Base-by-base conservation (phyloP, 148 eudicot genomes). In the Salicornia ramosissima region DNA sequence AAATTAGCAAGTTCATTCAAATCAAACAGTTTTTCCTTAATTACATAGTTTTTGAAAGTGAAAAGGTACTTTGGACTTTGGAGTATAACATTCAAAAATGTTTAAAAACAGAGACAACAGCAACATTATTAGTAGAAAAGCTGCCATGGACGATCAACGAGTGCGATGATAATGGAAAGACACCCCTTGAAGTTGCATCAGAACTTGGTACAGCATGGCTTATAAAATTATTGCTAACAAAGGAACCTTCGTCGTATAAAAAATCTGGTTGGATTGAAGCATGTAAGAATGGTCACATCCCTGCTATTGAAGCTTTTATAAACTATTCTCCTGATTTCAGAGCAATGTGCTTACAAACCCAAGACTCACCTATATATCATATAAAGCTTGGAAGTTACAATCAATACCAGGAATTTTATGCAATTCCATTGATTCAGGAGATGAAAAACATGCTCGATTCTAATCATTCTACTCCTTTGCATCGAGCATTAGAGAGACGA, bases 241-340 rank as follows among this genome's bases (percentile, higher is more conserved):
- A 43, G 14, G 65, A 70, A 9, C 73, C 65, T 43, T 57, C 52
- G 5, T 70, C 73, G 43, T 57, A 42, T 12, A 43, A 36, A 16
- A 45, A 19, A 18, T 25, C 73, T 70, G 40, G 65, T 18, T 70
- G 73, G 73, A 70, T 49, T 19, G 47, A 57, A 28, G 65, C 73
- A 24, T 70, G 73, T 28, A 30, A 57, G 25, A 57, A 19, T 2
- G 73, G 73, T 29, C 54, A 70, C 26, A 42, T 70, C 13, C 10
- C 25, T 11, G 65, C 54, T 6, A 43, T 56, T 19, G 0, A 58
- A 2, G 65, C 73, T 1, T 70, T 70, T 29, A 58, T 58, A 9
- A 46, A 42, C 14, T 29, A 69, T 39, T 69, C 30, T 19, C 29
- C 64, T 0, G 64, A 70, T 49, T 70, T 70, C 29, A 70, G 65